Evolutionary conservation across 2,329 filamentous ascomycete species (phyloP).

Genomic region (Colletotrichum phormii): DNA sequence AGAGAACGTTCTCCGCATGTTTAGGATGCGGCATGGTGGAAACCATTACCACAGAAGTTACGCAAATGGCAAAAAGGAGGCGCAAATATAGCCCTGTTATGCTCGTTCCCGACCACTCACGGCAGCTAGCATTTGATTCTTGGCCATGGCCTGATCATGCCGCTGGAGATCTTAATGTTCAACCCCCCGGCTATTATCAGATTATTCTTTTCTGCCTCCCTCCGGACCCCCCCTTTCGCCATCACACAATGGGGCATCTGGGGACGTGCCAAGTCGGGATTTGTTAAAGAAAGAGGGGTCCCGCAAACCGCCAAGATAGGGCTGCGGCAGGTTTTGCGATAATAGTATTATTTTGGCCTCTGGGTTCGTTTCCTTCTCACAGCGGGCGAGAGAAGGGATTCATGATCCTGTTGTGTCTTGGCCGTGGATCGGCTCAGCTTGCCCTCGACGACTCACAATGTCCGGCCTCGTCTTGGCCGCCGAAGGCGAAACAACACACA

Average conservation of each 20-base stretch:
- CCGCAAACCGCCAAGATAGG: slow-evolving; percentile 10
- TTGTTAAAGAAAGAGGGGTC: slow-evolving; percentile 23
- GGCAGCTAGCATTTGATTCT: background rate
- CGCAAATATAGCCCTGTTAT: background rate
- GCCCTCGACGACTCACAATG: slow-evolving; percentile 13
- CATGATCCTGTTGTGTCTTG: slow-evolving; percentile 29
- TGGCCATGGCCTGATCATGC: slow-evolving; percentile 1
- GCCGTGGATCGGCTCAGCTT: slow-evolving; percentile 31
- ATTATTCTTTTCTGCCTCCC: background rate
- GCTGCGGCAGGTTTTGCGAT: background rate
- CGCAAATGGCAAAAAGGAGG: background rate
- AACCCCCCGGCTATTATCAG: background rate
- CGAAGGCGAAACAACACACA: background rate
- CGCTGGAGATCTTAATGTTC: slow-evolving; percentile 6
- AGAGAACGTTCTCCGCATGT: background rate
- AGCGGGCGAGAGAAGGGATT: background rate
- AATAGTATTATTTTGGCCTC: background rate
- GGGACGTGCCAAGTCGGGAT: slow-evolving; percentile 18
- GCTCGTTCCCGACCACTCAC: background rate
- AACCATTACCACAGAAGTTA: background rate
- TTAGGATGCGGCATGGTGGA: background rate
- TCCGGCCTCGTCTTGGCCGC: slow-evolving; percentile 8
- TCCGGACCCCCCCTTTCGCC: background rate
- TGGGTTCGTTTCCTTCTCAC: slow-evolving; percentile 8
- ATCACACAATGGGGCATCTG: background rate